Conservation (phyloP, 2,329 filamentous ascomycete genomes). For the Alternaria dauci region DNA sequence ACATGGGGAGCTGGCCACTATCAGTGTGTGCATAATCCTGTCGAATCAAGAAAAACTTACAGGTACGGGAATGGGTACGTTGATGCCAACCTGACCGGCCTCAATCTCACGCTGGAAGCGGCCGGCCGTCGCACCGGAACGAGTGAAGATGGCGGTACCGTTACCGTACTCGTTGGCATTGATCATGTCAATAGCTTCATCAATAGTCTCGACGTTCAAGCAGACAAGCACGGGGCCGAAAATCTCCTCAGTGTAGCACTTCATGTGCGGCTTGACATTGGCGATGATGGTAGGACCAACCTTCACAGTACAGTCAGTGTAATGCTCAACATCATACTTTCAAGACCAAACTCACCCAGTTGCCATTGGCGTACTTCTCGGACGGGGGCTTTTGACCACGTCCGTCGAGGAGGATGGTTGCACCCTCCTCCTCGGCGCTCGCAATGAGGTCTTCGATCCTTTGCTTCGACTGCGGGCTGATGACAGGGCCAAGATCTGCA, state of each 20-base stretch:
- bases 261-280: slow-evolving; percentile 81
- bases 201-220: slow-evolving; percentile 78
- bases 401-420: slow-evolving; percentile 82
- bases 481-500: slow-evolving; percentile 82
- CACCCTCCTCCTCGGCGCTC: slow-evolving; percentile 80
- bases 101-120: slow-evolving; percentile 82
- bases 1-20: slow-evolving; percentile 61
- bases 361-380: slow-evolving; percentile 81
- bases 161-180: slow-evolving; percentile 89
- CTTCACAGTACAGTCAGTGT: slow-evolving; percentile 51
- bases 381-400: slow-evolving; percentile 74
- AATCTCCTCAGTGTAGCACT: slow-evolving; percentile 85
- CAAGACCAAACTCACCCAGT: slow-evolving; percentile 66
- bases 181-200: slow-evolving; percentile 82
- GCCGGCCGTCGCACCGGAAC: slow-evolving; percentile 77
- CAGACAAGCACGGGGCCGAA: slow-evolving; percentile 86
- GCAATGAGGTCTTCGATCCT: slow-evolving; percentile 79
- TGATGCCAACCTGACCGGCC: slow-evolving; percentile 86
- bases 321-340: background rate
- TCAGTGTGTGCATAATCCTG: slow-evolving; percentile 15
- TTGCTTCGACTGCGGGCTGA: slow-evolving; percentile 79
- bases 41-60: slow-evolving; percentile 29
- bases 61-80: slow-evolving; percentile 76
- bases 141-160: slow-evolving; percentile 85
- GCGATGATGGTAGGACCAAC: slow-evolving; percentile 83